Conservation (phyloP, 1,284 basidiomycete genomes). For the Boletus sp. region DNA sequence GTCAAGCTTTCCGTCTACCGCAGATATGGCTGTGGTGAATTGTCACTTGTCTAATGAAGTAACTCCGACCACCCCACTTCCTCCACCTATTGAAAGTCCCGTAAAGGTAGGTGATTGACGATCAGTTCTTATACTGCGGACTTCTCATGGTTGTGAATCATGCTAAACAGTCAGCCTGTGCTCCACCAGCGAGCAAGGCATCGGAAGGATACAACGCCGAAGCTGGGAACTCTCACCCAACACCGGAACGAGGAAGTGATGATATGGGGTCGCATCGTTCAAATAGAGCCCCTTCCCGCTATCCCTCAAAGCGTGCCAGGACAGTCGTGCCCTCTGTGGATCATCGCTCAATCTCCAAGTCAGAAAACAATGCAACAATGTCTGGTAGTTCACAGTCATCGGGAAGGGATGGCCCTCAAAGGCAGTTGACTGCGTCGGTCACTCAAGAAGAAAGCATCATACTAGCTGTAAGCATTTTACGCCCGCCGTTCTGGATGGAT, state of each 20-base stretch:
- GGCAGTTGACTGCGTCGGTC: neutral
- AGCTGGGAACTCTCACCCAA: neutral
- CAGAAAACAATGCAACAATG: neutral
- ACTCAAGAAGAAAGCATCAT: conserved; percentile 5
- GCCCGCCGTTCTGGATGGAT: neutral
- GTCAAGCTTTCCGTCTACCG: neutral
- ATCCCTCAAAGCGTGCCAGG: conserved; percentile 11
- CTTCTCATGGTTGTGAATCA: neutral
- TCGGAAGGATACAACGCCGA: conserved; percentile 6
- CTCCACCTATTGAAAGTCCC: neutral
- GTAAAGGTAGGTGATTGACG: conserved; percentile 1
- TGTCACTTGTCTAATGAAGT: neutral
- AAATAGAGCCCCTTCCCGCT: neutral
- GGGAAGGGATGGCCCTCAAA: neutral
- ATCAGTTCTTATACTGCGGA: neutral
- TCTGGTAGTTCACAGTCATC: neutral
- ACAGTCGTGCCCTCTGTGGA: neutral
- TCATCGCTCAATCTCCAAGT: neutral
- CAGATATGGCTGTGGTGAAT: neutral
- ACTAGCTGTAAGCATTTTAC: conserved; percentile 14
- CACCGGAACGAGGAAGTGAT: neutral
- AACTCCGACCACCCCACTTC: neutral
- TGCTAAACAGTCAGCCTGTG: neutral
- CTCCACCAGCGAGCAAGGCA: neutral
- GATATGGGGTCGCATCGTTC: neutral